Evolutionary conservation across 305 asterid species (phyloP).

Genomic region (Plantago lanceolata): DNA sequence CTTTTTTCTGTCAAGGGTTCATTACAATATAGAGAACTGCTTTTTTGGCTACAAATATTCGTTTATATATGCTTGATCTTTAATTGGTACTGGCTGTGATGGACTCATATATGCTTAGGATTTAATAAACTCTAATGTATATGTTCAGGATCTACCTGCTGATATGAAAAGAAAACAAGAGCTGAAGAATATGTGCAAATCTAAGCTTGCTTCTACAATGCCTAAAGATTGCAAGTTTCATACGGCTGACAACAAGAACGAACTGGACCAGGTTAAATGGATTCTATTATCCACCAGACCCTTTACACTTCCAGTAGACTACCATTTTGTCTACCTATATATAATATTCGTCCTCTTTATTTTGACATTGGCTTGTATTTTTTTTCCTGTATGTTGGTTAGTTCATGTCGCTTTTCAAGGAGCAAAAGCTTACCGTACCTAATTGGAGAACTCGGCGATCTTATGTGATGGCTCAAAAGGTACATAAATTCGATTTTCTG

Average conservation of each 20-base stretch:
- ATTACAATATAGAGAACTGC: neutral
- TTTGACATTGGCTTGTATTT: slow-evolving; percentile 6
- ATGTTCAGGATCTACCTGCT: too few relatives aligned
- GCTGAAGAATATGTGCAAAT: neutral
- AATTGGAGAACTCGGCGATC: slow-evolving; percentile 84
- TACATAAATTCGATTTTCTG: slow-evolving; percentile 18
- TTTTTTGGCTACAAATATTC: neutral
- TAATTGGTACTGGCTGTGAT: too few relatives aligned
- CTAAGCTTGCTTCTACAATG: slow-evolving; percentile 52
- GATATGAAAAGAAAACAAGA: neutral
- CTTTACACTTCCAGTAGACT: slow-evolving; percentile 15
- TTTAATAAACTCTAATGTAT: slow-evolving; percentile 15
- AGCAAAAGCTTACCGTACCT: slow-evolving; percentile 70
- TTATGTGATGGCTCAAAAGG: slow-evolving; percentile 85
- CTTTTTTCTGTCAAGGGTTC: neutral
- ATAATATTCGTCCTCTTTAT: slow-evolving; percentile 6
- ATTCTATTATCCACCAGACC: slow-evolving; percentile 3
- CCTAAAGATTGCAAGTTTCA: slow-evolving; percentile 85
- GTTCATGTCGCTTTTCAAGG: slow-evolving; percentile 82
- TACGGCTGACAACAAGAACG: slow-evolving; percentile 73
- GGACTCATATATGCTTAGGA: neutral
- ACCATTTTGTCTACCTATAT: slow-evolving; percentile 13
- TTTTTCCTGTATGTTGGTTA: slow-evolving; percentile 27
- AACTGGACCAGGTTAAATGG: slow-evolving; percentile 68
- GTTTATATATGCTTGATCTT: neutral